Evolutionary conservation across 306 rosid species (phyloP), one percentile per base, ranked within the genome.

Genomic region (Quercus agrifolia): DNA sequence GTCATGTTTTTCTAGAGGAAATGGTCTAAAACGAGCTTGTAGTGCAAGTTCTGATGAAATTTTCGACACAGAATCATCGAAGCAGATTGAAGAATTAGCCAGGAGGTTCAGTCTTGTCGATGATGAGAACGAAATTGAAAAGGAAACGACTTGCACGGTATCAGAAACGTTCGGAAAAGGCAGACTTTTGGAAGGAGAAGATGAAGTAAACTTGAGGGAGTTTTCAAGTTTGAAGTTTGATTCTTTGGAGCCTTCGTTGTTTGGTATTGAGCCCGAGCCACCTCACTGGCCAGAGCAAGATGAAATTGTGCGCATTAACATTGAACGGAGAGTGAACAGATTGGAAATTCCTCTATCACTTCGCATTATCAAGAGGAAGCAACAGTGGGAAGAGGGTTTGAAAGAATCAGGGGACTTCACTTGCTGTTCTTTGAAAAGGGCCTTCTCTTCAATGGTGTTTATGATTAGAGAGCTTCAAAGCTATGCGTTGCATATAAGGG

Each of bases 221-320:
- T 75, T 76, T 74, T 11, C 77, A 18, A 71, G 82, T n/a, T 44
- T 57, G 55, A 74, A 79, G 76, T 83, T 64, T 41, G 83, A 80
- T 20, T n/a, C 75, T 74, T 71, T 88, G 83, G 85, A 81, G 52
- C 97, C 92, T 71, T 81, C 89, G 61, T 56, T 79, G 21, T 78
- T 85, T 7, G 94, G 91, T 5, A 82, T 92, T 69, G 56, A 81
- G 79, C 91, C 92, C 1, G 86, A 92, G 74, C 89, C 92, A 69
- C 89, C 91, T 0, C 79, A 81, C 57, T 90, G 94, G 94, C 89
- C 88, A 1, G 97, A 92, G 56, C 86, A 89, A 74, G 87, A 80
- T 25, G 87, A 87, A 80, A 71, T 87, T n/a, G 38, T 82, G 56
- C 77, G 88, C 46, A 64, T 71, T 5, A 33, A 52, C 72, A 86